Base-by-base conservation (phyloP, 1,139 yeast genomes). In the Geotrichum carabidarum region DNA sequence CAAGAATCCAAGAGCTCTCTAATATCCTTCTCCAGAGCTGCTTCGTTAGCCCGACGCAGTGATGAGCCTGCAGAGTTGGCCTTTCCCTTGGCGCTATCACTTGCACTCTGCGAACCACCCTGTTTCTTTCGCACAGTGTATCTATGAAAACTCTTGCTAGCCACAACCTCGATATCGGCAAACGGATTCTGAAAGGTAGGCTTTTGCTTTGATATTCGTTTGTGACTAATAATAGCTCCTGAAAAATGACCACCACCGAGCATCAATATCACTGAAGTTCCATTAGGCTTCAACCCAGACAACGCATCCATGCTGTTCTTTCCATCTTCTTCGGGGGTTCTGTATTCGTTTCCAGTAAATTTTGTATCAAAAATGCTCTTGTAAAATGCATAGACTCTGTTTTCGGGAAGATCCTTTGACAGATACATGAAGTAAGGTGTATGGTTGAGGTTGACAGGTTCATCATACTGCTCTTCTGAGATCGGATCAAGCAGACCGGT, bases 171-270 rank as follows among this genome's bases (percentile, higher is more conserved):
- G 27, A 71, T 58, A 44, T 66, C 64, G 37, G 83, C 78, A 1
- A 86, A 79, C 70, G 57, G 74, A 63, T 66, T 77, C 63, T 61
- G 67, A 63, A 53, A 66, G 57, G 64, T 74, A 8, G 70, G 64
- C 32, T 37, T 44, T 50, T 60, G 70, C 47, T 90, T 86, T 62
- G 79, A 78, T 2, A 79, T 62, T 22, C 82, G 83, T 45, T 74
- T 74, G 65, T 91, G 98, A 1, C 90, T 82, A 11, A 94, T 77
- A 44, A 93, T 85, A 0, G 96, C 97, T 11, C 95, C 99, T 0
- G 98, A 96, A 74, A 93, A 94, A 71, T 94, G 98, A 43, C 99
- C 99, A 48, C 99, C 98, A 9, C 98, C 98, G 56, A 93, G 80
- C 96, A 94, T 89, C 60, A 93, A 79, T 12, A 93, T 71, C 1